These are phyloP conservation scores for Didymella glomerata DNA, from an alignment of 2,329 filamentous ascomycete species.

Conservation along the genomic window DNA sequence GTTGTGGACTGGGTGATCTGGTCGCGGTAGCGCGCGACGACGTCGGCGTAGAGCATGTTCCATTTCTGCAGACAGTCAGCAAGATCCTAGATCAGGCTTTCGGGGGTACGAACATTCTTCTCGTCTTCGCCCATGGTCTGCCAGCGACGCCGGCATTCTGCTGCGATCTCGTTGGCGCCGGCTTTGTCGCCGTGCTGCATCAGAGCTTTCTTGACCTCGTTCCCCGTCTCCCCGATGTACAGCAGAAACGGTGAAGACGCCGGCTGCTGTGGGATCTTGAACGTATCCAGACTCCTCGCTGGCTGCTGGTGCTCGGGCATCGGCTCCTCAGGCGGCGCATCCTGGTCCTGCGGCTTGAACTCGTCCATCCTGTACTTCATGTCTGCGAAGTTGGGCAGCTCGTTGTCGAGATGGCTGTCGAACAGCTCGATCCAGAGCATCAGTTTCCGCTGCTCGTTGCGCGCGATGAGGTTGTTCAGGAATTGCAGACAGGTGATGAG, in stretches of 20 bases:
- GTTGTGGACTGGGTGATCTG: conserved; percentile 49
- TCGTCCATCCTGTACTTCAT: conserved; percentile 50
- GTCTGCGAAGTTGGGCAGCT: conserved; percentile 48
- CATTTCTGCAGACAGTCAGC: conserved; percentile 43
- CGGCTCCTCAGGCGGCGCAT: conserved; percentile 17
- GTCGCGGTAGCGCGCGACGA: conserved; percentile 52
- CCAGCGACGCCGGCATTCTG: conserved; percentile 53
- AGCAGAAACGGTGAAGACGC: conserved; percentile 53
- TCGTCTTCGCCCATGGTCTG: conserved; percentile 51
- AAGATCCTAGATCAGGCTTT: no score
- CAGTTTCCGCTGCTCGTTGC: conserved; percentile 71
- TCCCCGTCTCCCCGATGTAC: conserved; percentile 52
- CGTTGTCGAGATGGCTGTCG: conserved; percentile 61
- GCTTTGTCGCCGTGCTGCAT: conserved; percentile 49
- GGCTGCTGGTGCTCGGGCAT: conserved; percentile 24
- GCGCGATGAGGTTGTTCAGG: conserved; percentile 70
- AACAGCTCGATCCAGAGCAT: conserved; percentile 72
- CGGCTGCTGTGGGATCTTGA: conserved; percentile 50
- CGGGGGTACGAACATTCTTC: conserved; percentile 45
- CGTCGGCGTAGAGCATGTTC: conserved; percentile 52
- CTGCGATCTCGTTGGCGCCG: conserved; percentile 52
- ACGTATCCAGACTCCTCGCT: conserved; percentile 39
- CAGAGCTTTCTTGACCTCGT: conserved; percentile 51
- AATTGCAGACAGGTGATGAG: conserved; percentile 73
- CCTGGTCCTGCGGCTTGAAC: conserved; percentile 35